Base-by-base conservation (phyloP, 805 yeast species). In the Torulaspora indica region DNA sequence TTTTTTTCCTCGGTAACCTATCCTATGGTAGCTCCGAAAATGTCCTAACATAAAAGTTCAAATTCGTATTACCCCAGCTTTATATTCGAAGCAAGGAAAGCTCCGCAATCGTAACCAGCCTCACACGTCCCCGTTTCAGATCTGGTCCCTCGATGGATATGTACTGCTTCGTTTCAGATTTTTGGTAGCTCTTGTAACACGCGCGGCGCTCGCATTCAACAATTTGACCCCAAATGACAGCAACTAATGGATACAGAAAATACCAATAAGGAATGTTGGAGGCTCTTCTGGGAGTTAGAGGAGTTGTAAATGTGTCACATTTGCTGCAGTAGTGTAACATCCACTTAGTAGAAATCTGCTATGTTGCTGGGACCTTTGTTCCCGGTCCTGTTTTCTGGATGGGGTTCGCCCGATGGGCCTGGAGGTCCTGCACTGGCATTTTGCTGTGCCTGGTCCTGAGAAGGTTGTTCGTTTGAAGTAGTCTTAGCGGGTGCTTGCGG, bases 331-430 rank as follows among this genome's bases (percentile, higher is more conserved):
- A 14, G 23, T 28, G 38, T 29, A 10, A 15, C 38, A 13, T 25
- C 40, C 18, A 17, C 20, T 47, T 36, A 47, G 45, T 47, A 47
- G 1, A 47, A 36, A 33, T 47, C 51, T 24, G 51, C 51, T 25
- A 47, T 37, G 25, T 47, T 46, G 32, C 46, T 44, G 33, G 46
- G 40, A 23, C 27, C 40, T 32, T 38, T 40, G 13, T 32, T 38
- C 20, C 23, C 46, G 15, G 20, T 30, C 17, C 13, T 20, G 10
- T 35, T 31, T 8, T 35, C 47, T 2, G 39, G 10, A 18, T 35
- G 27, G 9, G 30, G 40, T 15, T 34, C 22, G 10, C 23, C 38
- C 20, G 24, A 7, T 6, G 37, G 22, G 10, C 17, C 17, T 18
- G 38, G 6, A n/a, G 34, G 8, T 28, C 13, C 18, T 6, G 17